Evolutionary conservation across 148 eudicot species (phyloP), one percentile per base, ranked within the genome.

Genomic region (Camellia sinensis): DNA sequence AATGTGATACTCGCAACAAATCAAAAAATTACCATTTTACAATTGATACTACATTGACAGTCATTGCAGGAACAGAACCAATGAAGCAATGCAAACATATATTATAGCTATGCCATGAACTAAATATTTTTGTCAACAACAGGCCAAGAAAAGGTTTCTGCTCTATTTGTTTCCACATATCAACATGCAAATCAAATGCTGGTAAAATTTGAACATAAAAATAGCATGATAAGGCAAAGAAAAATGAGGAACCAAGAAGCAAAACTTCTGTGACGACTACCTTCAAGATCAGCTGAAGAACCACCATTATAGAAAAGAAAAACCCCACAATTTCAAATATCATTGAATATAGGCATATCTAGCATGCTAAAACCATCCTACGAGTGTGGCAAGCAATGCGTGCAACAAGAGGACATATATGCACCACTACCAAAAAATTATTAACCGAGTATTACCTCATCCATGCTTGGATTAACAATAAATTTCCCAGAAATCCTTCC

Each of bases 401-500:
- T 78, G 17, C 45, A 29, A 29, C 63, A 13, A 12, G 59, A 67
- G 10, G 67, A 43, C 41, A 62, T 66, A 66, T 44, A 59, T 69
- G 65, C 22, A 2, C 43, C 66, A n/a, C 75, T 11, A 64, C 67
- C 17, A 72, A 40, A 7, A 66, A 52, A 53, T 17, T 41, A 19
- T 43, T 50, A 54, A 54, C 59, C 14, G 43, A 67, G 29, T 52
- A 46, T 64, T 83, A 97, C 99, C 99, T 97, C 98, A 73, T 94
- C 99, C 99, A 97, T 97, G 87, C 86, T 92, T 72, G 99, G 99
- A 85, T 97, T 97, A 21, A 97, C 87, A 43, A 97, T 54, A 67
- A 94, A 89, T 74, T 88, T 88, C 70, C 97, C 96, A 13, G 84
- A 75, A 84, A 97, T 90, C 86, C 98, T 91, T 67, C 99, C 99